Evolutionary conservation across 2,329 filamentous ascomycete species (phyloP), one percentile per base, ranked within the genome.

Genomic region (Trichoderma cornu-damae): DNA sequence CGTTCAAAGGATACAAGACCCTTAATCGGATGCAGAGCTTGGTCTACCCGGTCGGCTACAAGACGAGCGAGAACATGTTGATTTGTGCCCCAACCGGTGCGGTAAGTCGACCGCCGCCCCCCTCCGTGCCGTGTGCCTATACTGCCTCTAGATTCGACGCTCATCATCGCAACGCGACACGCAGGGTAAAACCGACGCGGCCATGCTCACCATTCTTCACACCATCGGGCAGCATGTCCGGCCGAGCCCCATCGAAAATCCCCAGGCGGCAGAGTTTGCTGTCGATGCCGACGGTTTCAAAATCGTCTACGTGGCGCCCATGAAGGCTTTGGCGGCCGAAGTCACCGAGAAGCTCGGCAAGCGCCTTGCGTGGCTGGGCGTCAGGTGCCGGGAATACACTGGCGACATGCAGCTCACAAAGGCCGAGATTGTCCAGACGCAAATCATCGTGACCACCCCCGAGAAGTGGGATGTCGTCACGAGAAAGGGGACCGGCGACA

Each of bases 401-500:
- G 94, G 94, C 67, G 94, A 99, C 70, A 99, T 99, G 94, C 94
- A 99, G 69, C 81, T 99, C 57, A 96, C 93, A 48, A 99, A 99
- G 72, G 82, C 90, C 2, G 95, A 99, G 72, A 96, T 99, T 60
- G 82, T 96, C 14, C 87, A 92, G 62, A 99, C 94, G 0, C 94
- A 99, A 69, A 94, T 99, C 64, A 96, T 99, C 60, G 94, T 99
- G 49, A 99, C 95, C 0, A 99, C 94, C 0, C 94, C 94, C 34
- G 94, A 99, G 74, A 99, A 99, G 73, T 99, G 95, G 95, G 94
- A 99, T 70, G 94, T 99, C 1, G 90, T 99, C 4, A 99, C 94
- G 3, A 83, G 94, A 60, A 99, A 97, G 73, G 95, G 93, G 57
- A 97, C 92, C 1, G 94, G 95, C 14, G 94, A 99, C 69, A 97